Evolutionary conservation across 129 eudicot genomes (phyloP).

Genomic region (Tagetes erecta): DNA sequence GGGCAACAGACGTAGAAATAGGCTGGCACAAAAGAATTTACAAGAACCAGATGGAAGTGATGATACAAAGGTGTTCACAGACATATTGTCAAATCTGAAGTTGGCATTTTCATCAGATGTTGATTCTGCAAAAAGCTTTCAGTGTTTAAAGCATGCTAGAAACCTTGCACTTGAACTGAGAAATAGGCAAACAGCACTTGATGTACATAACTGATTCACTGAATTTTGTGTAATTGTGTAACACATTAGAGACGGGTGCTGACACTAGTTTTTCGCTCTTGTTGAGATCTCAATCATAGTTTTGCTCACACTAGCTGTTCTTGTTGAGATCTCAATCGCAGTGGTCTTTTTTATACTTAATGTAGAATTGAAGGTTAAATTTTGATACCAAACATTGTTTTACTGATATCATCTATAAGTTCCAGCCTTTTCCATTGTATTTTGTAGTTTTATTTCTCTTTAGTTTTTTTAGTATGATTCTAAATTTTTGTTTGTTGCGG

Average conservation of each 20-base stretch:
- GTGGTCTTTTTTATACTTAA: no score
- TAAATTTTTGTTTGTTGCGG: no score
- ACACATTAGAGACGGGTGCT: constrained; percentile 2
- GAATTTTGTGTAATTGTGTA: not conserved
- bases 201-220: not conserved
- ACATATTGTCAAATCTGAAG: constrained; percentile 42
- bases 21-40: constrained; percentile 4
- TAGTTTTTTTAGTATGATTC: no score
- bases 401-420: no score
- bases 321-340: no score
- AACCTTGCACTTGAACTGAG: constrained; percentile 50
- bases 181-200: constrained; percentile 32
- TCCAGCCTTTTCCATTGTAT: no score
- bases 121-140: constrained; percentile 38
- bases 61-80: constrained; percentile 15
- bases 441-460: no score
- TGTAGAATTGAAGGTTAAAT: no score
- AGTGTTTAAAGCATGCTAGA: constrained; percentile 53
- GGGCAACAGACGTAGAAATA: constrained; percentile 36
- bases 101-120: constrained; percentile 36
- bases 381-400: no score
- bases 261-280: not conserved
- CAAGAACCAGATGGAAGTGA: constrained; percentile 24
- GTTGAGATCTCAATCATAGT: no score
- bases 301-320: no score